Base-by-base conservation (phyloP, 1,284 basidiomycete species). In the Bondarzewia mesenterica region DNA sequence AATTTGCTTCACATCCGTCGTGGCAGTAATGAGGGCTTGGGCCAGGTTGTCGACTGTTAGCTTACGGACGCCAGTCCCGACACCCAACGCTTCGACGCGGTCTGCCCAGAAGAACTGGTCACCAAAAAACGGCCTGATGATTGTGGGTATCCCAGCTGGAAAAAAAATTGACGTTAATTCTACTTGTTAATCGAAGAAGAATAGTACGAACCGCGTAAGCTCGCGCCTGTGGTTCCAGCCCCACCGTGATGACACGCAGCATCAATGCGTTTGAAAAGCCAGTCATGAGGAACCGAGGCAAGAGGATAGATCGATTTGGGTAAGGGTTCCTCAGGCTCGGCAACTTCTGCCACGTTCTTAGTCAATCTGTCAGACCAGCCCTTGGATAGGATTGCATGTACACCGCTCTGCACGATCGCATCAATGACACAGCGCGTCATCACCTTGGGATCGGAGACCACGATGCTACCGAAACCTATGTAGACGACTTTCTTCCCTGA, bases 61-160 rank as follows among this genome's bases (percentile, higher is more conserved):
- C 64, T 93, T 92, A 54, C 88, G 80, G 36, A 97, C 83, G 47
- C 85, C 80, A 29, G 82, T 75, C 25, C 95, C 95, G 42, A 97
- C 83, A 35, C 93, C 93, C 29, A 99, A 75, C 3, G 89, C 89
- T 65, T 97, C 93, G 18, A 95, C 89, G 22, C 93, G 85, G 67
- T 93, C 90, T 4, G 89, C 91, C 91, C 93, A 98, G 68, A 98
- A 97, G 65, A 87, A 93, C 61, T 99, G 91, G 66, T 96, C 95
- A 6, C 95, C 95, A 59, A 98, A 98, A 77, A 96, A 99, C 0
- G 95, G 95, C 56, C 87, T 89, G 62, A 99, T 93, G 58, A 99
- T 89, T 1, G 93, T 98, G 1, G 95, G 94, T 52, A 94, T 85
- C 6, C 93, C 92, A 50, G 92, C 92, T 91, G 55, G 25, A 46